phyloP scores from a whole-genome alignment of 371 early-diverging fungal species.

The Mucor irregularis region DNA sequence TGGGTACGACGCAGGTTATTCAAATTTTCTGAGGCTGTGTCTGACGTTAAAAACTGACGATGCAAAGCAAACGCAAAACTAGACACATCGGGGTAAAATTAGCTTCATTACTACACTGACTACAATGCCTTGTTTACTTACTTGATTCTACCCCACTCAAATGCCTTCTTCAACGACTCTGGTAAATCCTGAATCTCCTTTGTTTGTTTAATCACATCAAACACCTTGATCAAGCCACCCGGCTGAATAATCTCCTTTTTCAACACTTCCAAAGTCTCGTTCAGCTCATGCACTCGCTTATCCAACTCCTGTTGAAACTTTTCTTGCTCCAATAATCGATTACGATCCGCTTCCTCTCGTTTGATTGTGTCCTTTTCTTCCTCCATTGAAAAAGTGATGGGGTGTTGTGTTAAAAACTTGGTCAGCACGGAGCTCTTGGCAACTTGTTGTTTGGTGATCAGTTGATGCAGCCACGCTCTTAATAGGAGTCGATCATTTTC shows the following conservation, averaged over 20 bases:
- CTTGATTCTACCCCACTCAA: constrained; percentile 68
- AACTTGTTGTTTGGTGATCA: constrained; percentile 11
- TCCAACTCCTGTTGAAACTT: constrained; percentile 50
- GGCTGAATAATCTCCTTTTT: constrained; percentile 56
- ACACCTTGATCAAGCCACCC: constrained; percentile 48
- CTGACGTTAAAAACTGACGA: constrained; percentile 58
- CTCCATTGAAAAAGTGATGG: constrained; percentile 38
- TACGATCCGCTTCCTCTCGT: constrained; percentile 38
- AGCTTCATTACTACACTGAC: background rate
- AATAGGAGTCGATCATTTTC: constrained; percentile 60
- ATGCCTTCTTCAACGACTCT: constrained; percentile 44
- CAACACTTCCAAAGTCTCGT: constrained; percentile 48
- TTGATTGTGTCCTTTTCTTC: constrained; percentile 45
- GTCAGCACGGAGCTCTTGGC: constrained; percentile 41
- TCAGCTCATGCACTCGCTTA: constrained; percentile 51
- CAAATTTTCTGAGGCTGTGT: constrained; percentile 56
- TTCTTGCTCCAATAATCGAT: constrained; percentile 45
- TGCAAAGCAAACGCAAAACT: constrained; percentile 68
- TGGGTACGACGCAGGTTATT: constrained; percentile 58
- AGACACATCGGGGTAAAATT: background rate
- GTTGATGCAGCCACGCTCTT: constrained; percentile 44
- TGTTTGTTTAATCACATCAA: constrained; percentile 44
- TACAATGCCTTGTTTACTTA: constrained; percentile 4
- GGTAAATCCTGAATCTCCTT: constrained; percentile 51
- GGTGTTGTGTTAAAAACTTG: constrained; percentile 47